Conservation (phyloP, 257 asterid genomes). For the Galeopsis tetrahit region DNA sequence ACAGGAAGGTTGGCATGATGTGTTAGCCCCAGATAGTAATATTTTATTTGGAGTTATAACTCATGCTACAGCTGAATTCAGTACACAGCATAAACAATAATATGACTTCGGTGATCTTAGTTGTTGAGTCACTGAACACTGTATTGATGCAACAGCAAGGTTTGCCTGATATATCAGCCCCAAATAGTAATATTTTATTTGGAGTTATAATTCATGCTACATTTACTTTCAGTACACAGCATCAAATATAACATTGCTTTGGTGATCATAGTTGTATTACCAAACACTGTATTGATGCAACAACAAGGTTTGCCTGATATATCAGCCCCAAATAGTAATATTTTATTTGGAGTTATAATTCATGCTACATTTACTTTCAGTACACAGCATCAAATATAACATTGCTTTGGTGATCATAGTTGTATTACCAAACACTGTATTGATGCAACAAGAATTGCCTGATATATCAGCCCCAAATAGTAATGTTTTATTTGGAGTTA, state of each 20-base stretch:
- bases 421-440: constrained; percentile 42
- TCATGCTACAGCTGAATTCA: constrained; percentile 57
- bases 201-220: constrained; percentile 79
- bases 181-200: constrained; percentile 54
- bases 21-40: constrained; percentile 60
- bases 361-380: constrained; percentile 58
- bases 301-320: constrained; percentile 45
- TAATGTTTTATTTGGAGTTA: constrained; percentile 67
- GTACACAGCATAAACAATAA: constrained; percentile 43
- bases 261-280: constrained; percentile 53
- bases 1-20: constrained; percentile 52
- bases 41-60: constrained; percentile 66
- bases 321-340: constrained; percentile 61
- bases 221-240: constrained; percentile 43
- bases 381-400: constrained; percentile 44
- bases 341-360: constrained; percentile 68
- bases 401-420: constrained; percentile 56
- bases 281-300: constrained; percentile 56
- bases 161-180: constrained; percentile 60
- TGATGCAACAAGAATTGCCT: constrained; percentile 63
- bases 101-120: constrained; percentile 54
- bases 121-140: constrained; percentile 43
- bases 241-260: constrained; percentile 44
- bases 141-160: constrained; percentile 53
- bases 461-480: constrained; percentile 64